Evolutionary conservation across 129 eudicot species (phyloP).

Genomic region (Apium graveolens): DNA sequence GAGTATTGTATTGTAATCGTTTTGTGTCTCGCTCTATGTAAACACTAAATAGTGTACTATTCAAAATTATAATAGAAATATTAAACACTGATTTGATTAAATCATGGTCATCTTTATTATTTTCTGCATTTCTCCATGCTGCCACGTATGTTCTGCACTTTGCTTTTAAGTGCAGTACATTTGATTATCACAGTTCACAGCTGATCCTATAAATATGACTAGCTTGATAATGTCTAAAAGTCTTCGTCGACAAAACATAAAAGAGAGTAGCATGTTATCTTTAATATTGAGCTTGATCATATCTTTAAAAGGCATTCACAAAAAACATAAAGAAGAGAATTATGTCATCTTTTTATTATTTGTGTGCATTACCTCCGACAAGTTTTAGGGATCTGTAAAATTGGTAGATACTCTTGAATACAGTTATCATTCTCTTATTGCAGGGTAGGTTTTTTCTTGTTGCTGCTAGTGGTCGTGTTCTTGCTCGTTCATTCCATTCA

Average conservation of each 20-base stretch:
- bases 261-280: too few species aligned
- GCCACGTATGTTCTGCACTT: not conserved
- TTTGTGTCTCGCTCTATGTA: not conserved
- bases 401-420: conserved; percentile 14
- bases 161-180: too few species aligned
- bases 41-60: not conserved
- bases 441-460: conserved; percentile 99
- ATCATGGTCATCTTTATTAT: not conserved
- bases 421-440: conserved; percentile 19
- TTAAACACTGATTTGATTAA: not conserved
- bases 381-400: not conserved
- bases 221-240: too few species aligned
- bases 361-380: not conserved
- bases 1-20: not conserved
- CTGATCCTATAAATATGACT: too few species aligned
- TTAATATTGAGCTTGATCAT: too few species aligned
- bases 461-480: conserved; percentile 96
- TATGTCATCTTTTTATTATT: too few species aligned
- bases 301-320: too few species aligned
- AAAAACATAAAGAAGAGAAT: too few species aligned
- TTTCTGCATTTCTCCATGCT: not conserved
- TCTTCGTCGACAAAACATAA: too few species aligned
- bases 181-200: too few species aligned
- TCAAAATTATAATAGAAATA: not conserved
- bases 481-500: conserved; percentile 94